Conservation (phyloP, 768 basidiomycete species). For the Mycena amicta region DNA sequence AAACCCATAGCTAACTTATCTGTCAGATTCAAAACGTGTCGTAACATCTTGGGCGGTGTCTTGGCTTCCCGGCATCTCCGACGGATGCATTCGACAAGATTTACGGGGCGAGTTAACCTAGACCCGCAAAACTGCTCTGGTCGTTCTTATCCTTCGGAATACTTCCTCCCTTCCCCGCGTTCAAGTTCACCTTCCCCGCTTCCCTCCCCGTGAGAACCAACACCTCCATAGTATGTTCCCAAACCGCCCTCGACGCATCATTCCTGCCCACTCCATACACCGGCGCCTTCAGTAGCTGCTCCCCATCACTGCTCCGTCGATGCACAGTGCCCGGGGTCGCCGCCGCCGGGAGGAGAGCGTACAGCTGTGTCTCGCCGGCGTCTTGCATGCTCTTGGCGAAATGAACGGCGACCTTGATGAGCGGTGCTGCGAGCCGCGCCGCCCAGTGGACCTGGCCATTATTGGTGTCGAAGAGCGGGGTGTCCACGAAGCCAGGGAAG, state of each 20-base stretch:
- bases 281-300: not conserved
- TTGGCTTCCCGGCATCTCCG: too few relatives aligned
- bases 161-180: too few relatives aligned
- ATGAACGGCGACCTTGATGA: not conserved
- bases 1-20: too few relatives aligned
- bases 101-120: too few relatives aligned
- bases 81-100: too few relatives aligned
- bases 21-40: too few relatives aligned
- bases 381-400: not conserved
- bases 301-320: not conserved
- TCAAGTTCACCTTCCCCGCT: too few relatives aligned
- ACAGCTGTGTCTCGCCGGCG: not conserved
- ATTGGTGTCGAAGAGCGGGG: constrained; percentile 19
- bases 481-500: constrained; percentile 39
- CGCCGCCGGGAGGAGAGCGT: not conserved
- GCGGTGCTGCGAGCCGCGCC: not conserved
- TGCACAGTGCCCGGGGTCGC: not conserved
- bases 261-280: not conserved
- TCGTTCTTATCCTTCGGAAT: too few relatives aligned
- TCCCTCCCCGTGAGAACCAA: too few relatives aligned
- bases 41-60: too few relatives aligned
- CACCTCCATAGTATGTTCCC: not conserved
- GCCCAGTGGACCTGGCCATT: not conserved
- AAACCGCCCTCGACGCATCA: not conserved
- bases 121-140: too few relatives aligned